Base-by-base conservation (phyloP, 108 stramenopile species). In the Cyclotella baltica region DNA sequence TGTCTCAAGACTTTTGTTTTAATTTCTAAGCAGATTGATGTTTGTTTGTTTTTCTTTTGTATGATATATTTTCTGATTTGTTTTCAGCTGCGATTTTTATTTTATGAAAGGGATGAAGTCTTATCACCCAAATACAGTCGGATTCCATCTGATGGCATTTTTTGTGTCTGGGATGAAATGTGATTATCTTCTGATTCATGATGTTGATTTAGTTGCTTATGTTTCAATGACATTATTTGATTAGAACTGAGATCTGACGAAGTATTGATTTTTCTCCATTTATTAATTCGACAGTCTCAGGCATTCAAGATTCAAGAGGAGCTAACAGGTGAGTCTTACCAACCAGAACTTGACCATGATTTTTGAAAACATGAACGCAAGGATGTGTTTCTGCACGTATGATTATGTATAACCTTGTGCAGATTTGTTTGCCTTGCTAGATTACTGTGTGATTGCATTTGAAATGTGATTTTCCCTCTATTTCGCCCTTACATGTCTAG, bases 331-430 rank as follows among this genome's bases (percentile, higher is more conserved):
- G 10, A 43, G 40, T 43, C 40, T 43, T 10, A 43, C 13, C 40
- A 43, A 43, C 6, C 40, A n/a, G n/a, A n/a, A n/a, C n/a, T n/a
- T n/a, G n/a, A n/a, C n/a, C n/a, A n/a, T n/a, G n/a, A n/a, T n/a
- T n/a, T n/a, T n/a, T n/a, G n/a, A 43, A 18, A 35, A 31, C 2
- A 1, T 52, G 2, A 52, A 53, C 46, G 69, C 80, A 81, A 70
- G 80, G 80, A 74, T 70, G 80, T 81, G 67, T 74, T 81, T 75
- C 73, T 81, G 73, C 80, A 55, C 73, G 73, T 81, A 81, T 81
- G 31, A 74, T 55, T 57, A 23, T 19, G 19, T 18, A 63, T 1
- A 50, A 74, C 73, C 73, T 75, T 61, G 73, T 61, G 80, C 51
- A 75, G 73, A 81, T 70, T 81, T 74, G 72, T 81, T 74, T 75